These are phyloP conservation scores for Penicillium sclerotiorum DNA, from an alignment of 2,329 filamentous ascomycete genomes.

Conservation along the genomic window DNA sequence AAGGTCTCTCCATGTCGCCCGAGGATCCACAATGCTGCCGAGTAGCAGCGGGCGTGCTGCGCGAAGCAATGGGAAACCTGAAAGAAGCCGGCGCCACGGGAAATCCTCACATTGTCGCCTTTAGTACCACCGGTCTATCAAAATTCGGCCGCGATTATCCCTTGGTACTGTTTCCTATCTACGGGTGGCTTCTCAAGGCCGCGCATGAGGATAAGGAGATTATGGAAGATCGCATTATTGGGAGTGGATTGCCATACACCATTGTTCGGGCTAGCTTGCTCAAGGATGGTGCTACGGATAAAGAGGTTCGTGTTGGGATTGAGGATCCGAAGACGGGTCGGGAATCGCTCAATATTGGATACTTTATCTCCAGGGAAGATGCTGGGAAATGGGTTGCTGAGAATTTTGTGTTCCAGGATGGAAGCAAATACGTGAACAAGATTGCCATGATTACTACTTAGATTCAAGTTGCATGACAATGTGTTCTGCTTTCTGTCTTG, in stretches of 20 bases:
- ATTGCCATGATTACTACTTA: constrained; percentile 18
- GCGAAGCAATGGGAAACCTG: constrained; percentile 22
- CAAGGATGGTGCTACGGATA: constrained; percentile 30
- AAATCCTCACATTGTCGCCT: constrained; percentile 31
- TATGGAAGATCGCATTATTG: constrained; percentile 34
- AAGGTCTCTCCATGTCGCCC: constrained; percentile 32
- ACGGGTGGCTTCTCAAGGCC: constrained; percentile 33
- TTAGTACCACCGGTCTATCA: constrained; percentile 40
- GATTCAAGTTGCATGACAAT: not conserved
- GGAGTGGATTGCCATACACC: constrained; percentile 23
- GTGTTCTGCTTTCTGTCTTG: not conserved
- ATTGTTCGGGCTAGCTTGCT: constrained; percentile 40
- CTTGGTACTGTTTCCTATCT: constrained; percentile 34
- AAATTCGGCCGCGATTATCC: constrained; percentile 36
- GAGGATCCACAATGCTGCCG: constrained; percentile 40
- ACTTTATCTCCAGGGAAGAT: constrained; percentile 38
- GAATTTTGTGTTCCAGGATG: constrained; percentile 13
- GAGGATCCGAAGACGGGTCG: constrained; percentile 34
- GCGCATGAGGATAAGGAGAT: constrained; percentile 42
- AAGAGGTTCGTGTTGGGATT: constrained; percentile 26
- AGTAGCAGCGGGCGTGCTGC: constrained; percentile 31
- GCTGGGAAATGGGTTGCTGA: constrained; percentile 25
- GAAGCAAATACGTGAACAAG: constrained; percentile 15
- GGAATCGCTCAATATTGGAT: constrained; percentile 34
- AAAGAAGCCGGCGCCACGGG: constrained; percentile 19